Evolutionary conservation across 495 filamentous ascomycete genomes (phyloP).

Genomic region (Penicillium angulare): DNA sequence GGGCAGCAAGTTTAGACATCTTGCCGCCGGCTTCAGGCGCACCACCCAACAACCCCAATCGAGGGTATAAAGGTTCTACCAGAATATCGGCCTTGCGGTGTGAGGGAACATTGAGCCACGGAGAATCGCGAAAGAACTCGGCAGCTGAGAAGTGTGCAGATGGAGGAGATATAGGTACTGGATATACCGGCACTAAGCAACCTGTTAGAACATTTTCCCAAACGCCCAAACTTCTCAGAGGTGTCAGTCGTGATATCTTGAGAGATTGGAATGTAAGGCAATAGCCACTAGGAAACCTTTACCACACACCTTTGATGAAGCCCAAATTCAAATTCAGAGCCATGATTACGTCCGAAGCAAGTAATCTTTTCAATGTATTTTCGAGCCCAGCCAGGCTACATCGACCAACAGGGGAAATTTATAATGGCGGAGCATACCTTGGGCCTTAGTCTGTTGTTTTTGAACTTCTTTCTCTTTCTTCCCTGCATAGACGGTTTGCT

Average conservation of each 20-base stretch:
- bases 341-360: too few species aligned
- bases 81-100: conserved; percentile 67
- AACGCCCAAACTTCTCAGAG: conserved; percentile 20
- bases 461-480: conserved; percentile 43
- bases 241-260: conserved; percentile 35
- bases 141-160: conserved; percentile 40
- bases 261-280: conserved; percentile 2
- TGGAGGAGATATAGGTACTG: conserved; percentile 21
- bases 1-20: conserved; percentile 82
- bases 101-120: conserved; percentile 77
- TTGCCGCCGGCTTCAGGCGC: conserved; percentile 59
- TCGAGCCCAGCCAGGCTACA: conserved; percentile 40
- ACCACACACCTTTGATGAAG: conserved; percentile 14
- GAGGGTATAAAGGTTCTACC: conserved; percentile 58
- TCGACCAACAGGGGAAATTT: conserved; percentile 6
- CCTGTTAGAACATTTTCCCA: conserved; percentile 46
- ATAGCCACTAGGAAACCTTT: conserved; percentile 8
- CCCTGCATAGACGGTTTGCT: conserved; percentile 21
- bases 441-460: conserved; percentile 37
- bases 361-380: too few species aligned
- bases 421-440: conserved; percentile 48
- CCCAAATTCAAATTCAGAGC: too few species aligned
- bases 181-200: conserved; percentile 38
- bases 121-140: conserved; percentile 77
- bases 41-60: conserved; percentile 72